phyloP scores from a whole-genome alignment of 306 rosid species.

The Morella rubra region DNA sequence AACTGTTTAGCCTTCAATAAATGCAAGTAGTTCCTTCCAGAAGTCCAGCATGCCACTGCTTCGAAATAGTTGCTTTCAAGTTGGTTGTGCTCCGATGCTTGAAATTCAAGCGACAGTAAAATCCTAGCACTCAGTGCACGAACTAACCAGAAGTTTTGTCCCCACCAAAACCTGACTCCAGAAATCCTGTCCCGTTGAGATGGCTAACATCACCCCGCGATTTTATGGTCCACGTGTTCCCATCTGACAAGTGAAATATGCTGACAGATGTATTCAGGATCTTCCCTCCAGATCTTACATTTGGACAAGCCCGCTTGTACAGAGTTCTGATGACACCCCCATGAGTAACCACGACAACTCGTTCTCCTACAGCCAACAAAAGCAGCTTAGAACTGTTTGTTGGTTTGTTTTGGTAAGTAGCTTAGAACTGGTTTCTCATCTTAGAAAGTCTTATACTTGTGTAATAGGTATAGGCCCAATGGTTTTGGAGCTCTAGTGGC shows the following conservation, averaged over 20 bases:
- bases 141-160: slow-evolving; percentile 74
- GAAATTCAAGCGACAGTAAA: neutral
- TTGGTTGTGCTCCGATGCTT: neutral
- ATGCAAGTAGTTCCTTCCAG: neutral
- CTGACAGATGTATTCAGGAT: slow-evolving; percentile 66
- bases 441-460: slow-evolving; percentile 2
- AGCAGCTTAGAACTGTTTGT: neutral
- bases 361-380: slow-evolving; percentile 55
- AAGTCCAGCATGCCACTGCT: neutral
- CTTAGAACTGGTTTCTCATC: neutral
- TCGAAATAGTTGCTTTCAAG: neutral
- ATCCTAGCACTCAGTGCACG: slow-evolving; percentile 2
- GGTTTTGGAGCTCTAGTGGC: neutral
- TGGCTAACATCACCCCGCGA: slow-evolving; percentile 81
- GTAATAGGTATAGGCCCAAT: neutral
- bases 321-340: slow-evolving; percentile 74
- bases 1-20: neutral
- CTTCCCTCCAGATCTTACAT: slow-evolving; percentile 42
- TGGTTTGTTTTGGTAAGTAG: neutral
- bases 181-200: slow-evolving; percentile 55
- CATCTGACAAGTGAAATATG: slow-evolving; percentile 62
- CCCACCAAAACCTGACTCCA: slow-evolving; percentile 82
- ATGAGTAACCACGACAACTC: slow-evolving; percentile 67
- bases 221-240: slow-evolving; percentile 59
- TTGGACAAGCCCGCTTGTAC: slow-evolving; percentile 50